These are phyloP conservation scores for Parachlorella kessleri DNA, from an alignment of 139 green algal genomes.

Conservation along the genomic window DNA sequence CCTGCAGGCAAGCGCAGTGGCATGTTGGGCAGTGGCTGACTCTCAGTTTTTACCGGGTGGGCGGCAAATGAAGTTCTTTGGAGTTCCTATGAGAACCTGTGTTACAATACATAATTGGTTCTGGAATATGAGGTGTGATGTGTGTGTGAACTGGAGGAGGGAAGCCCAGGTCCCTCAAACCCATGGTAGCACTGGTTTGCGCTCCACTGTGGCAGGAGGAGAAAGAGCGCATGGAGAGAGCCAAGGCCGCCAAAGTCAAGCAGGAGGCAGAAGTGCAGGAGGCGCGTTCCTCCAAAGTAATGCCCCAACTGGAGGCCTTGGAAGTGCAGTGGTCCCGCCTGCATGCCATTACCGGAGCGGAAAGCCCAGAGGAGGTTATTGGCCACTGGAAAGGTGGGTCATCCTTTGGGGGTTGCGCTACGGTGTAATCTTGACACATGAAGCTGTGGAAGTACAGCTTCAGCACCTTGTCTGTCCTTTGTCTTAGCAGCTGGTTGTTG, in stretches of 20 bases:
- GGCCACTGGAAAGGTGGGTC: constrained; percentile 73
- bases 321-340: constrained; percentile 81
- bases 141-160: no score
- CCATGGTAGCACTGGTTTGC: no score
- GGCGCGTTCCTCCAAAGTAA: constrained; percentile 39
- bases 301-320: constrained; percentile 79
- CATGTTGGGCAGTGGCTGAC: no score
- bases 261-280: constrained; percentile 21
- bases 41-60: no score
- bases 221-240: constrained; percentile 58
- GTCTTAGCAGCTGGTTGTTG: no score
- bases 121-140: no score
- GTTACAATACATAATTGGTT: no score
- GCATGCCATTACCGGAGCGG: constrained; percentile 70
- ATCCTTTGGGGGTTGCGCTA: not conserved
- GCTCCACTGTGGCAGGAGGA: constrained; percentile 20
- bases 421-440: not conserved
- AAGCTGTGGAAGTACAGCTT: not conserved
- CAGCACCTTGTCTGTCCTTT: no score
- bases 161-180: no score
- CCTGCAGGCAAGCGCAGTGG: constrained; percentile 38
- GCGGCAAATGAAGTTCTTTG: no score
- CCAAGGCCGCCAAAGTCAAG: constrained; percentile 42
- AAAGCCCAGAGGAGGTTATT: constrained; percentile 74
- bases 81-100: no score